These are phyloP conservation scores for Elongisporangium prolatum DNA, from an alignment of 352 stramenopile species.

Conservation along the genomic window DNA sequence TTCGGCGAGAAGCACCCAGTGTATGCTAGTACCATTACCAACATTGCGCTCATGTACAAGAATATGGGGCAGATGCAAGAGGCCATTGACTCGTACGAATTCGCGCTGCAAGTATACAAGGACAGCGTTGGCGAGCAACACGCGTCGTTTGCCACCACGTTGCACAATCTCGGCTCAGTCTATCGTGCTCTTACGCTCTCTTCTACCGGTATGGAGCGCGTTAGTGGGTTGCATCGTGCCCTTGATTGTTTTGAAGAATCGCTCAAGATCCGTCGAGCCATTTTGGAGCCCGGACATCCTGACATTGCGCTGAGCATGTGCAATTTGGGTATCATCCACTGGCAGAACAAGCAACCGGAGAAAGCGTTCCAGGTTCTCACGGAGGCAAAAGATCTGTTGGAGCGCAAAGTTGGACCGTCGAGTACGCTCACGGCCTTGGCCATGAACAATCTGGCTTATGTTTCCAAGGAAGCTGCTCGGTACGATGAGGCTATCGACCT, in stretches of 20 bases:
- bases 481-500: constrained; percentile 65
- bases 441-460: constrained; percentile 82
- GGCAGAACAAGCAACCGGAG: constrained; percentile 74
- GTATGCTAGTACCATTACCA: constrained; percentile 81
- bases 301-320: constrained; percentile 81
- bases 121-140: constrained; percentile 73
- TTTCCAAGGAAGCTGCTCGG: constrained; percentile 68
- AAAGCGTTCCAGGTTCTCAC: constrained; percentile 58
- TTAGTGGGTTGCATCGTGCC: constrained; percentile 55
- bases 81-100: constrained; percentile 78
- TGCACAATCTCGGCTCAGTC: constrained; percentile 78
- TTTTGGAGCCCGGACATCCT: constrained; percentile 68
- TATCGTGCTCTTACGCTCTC: constrained; percentile 59
- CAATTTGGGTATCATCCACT: constrained; percentile 78
- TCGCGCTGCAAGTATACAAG: constrained; percentile 78
- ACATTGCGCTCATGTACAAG: constrained; percentile 88
- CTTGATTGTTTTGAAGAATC: constrained; percentile 79
- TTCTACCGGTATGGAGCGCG: constrained; percentile 61
- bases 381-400: constrained; percentile 54
- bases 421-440: constrained; percentile 68
- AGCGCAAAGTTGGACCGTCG: constrained; percentile 47
- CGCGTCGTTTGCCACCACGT: constrained; percentile 77
- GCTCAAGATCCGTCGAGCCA: constrained; percentile 62
- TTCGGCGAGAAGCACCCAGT: constrained; percentile 78
- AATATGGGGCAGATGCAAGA: constrained; percentile 72